phyloP scores from a whole-genome alignment of 257 asterid species.

The Vinca minor region DNA sequence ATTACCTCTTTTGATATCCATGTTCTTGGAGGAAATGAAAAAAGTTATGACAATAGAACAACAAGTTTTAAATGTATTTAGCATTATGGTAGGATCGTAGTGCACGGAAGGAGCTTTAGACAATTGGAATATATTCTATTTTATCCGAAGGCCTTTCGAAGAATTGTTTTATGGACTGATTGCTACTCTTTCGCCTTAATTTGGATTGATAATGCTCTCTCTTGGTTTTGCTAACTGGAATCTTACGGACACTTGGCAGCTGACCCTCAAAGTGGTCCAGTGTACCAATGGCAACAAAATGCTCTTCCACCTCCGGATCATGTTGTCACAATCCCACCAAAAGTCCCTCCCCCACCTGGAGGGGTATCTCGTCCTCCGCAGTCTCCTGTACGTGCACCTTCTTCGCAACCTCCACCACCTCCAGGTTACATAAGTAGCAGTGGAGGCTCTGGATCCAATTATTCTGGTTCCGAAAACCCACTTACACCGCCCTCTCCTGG shows the following conservation, averaged over 20 bases:
- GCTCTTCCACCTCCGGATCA: conserved; percentile 43
- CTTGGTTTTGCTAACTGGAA: neutral
- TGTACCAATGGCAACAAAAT: conserved; percentile 59
- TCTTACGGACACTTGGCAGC: conserved; percentile 25
- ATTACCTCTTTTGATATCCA: neutral
- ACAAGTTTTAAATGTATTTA: neutral
- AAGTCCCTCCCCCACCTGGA: conserved; percentile 43
- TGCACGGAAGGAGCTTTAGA: neutral
- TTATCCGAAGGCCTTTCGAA: neutral
- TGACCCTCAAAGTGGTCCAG: conserved; percentile 47
- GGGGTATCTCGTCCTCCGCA: conserved; percentile 53
- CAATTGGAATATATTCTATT: neutral
- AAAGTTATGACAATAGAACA: neutral
- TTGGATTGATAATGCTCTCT: neutral
- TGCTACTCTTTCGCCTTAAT: neutral
- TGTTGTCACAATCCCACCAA: conserved; percentile 39
- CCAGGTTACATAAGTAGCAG: conserved; percentile 49
- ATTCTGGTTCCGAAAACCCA: conserved; percentile 50
- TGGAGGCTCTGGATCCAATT: conserved; percentile 66
- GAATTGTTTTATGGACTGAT: neutral
- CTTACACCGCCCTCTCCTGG: conserved; percentile 61
- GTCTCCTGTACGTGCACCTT: too few relatives aligned
- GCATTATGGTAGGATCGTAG: neutral
- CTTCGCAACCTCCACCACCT: conserved; percentile 39
- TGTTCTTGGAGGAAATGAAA: neutral